A percentile compares a stretch with the other conserved stretches of the same genome.
Conservation (phyloP, 805 yeast genomes). For the Helenozyma rhizophorensis region DNA sequence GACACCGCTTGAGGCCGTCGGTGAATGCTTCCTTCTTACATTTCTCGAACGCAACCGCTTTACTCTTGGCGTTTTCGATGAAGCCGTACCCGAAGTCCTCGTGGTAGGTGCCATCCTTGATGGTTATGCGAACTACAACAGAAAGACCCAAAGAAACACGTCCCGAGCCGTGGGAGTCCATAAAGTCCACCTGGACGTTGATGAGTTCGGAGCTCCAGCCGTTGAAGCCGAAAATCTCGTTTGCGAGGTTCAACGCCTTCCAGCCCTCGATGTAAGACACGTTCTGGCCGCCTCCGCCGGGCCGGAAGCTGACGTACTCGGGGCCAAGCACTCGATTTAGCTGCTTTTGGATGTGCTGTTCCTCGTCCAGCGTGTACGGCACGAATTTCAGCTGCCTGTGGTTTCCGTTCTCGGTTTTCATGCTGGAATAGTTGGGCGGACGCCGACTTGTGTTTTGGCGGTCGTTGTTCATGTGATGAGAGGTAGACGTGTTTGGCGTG, state of each 20-base stretch:
- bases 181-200: conserved; percentile 60
- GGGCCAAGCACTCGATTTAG: conserved; percentile 56
- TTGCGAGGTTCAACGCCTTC: conserved; percentile 76
- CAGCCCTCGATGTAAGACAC: conserved; percentile 81
- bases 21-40: conserved; percentile 84
- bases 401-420: too few relatives aligned
- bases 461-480: too few relatives aligned
- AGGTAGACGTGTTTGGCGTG: too few relatives aligned
- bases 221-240: conserved; percentile 76
- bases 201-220: conserved; percentile 79
- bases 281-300: conserved; percentile 67
- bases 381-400: too few relatives aligned
- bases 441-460: too few relatives aligned
- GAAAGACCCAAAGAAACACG: conserved; percentile 63
- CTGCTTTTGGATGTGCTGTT: conserved; percentile 28
- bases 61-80: conserved; percentile 64
- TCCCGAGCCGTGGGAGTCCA: conserved; percentile 54
- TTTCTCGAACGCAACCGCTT: conserved; percentile 71
- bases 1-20: conserved; percentile 74
- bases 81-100: conserved; percentile 77
- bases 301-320: conserved; percentile 69
- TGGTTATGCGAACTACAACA: conserved; percentile 63
- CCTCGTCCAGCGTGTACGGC: conserved; percentile 31
- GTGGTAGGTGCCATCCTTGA: conserved; percentile 78
- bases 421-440: too few relatives aligned